Base-by-base conservation (phyloP, 2,329 filamentous ascomycete genomes). In the Clonostachys sp. region DNA sequence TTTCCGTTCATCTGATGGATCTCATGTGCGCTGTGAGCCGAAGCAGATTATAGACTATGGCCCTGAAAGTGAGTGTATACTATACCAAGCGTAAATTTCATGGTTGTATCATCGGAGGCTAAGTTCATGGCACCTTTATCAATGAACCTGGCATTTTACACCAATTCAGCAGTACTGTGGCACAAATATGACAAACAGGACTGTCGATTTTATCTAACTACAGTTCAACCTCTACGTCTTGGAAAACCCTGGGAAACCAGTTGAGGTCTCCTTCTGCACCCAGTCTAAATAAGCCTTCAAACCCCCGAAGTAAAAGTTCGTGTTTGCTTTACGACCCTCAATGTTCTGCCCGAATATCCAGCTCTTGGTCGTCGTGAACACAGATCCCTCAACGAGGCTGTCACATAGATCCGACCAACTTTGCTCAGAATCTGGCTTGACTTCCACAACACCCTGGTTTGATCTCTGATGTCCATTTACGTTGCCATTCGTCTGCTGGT, bases 271-370 rank as follows among this genome's bases (percentile, higher is more conserved):
- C 12, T 38, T 16, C 12, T 16, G 12, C 16, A 16, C 35, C 35
- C 35, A 38, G 12, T 38, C 12, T 16, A 13, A 13, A 38, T 38
- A 38, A 16, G 12, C 16, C 35, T 38, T 38, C 35, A 38, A 16
- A 38, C 35, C 35, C 12, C 35, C 35, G 16, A 38, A 38, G 6
- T 4, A 38, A 6, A 38, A 38, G 12, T 38, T 38, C 5, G 35
- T 38, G 35, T 16, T 38, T 16, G 35, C 12, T 16, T 38, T 38
- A 4, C 35, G 12, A 3, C 35, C 35, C 35, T 67, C 66, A 30
- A 74, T 64, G 38, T 67, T 69, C 4, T 56, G 58, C 1, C 69
- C 70, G 59, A 66, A 65, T 41, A 70, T 73, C 66, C 65, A 70
- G 36, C 50, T 47, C 16, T 60, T 58, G 5, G 60, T 58, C 4